Conservation (phyloP, 768 basidiomycete genomes). For the Leccinum pellstonianum region DNA sequence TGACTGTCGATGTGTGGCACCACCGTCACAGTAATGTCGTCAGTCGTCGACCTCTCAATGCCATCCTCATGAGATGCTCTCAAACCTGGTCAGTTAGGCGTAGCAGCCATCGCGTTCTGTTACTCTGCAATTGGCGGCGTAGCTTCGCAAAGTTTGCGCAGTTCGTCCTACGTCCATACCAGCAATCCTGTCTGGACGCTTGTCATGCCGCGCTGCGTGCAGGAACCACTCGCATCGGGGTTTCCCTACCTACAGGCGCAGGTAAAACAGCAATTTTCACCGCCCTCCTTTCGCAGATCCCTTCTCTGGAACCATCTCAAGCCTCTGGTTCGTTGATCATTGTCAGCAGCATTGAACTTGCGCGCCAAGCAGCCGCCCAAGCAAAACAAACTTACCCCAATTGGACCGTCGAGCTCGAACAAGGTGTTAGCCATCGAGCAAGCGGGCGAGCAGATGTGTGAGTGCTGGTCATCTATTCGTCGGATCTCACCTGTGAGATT, state of each 20-base stretch:
- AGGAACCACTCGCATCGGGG: slow-evolving; percentile 76
- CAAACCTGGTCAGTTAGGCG: neutral
- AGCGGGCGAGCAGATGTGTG: slow-evolving; percentile 85
- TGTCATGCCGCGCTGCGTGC: slow-evolving; percentile 68
- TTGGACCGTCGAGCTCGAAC: slow-evolving; percentile 89
- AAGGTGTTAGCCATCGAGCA: slow-evolving; percentile 72
- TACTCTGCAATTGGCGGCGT: slow-evolving; percentile 3
- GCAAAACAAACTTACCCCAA: slow-evolving; percentile 63
- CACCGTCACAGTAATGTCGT: neutral
- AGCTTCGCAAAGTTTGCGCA: slow-evolving; percentile 2
- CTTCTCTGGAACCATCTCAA: slow-evolving; percentile 39
- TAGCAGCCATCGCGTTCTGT: neutral
- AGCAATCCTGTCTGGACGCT: slow-evolving; percentile 73
- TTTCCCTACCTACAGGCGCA: slow-evolving; percentile 82
- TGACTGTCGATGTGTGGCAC: neutral
- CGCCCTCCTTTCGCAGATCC: slow-evolving; percentile 67
- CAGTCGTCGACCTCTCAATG: neutral
- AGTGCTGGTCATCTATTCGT: slow-evolving; percentile 3
- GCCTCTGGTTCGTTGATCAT: slow-evolving; percentile 72
- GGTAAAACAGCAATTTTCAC: slow-evolving; percentile 94
- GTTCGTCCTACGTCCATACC: slow-evolving; percentile 76
- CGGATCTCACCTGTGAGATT: neutral
- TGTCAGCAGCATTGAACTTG: slow-evolving; percentile 89
- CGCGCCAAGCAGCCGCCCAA: slow-evolving; percentile 78
- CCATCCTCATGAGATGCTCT: slow-evolving; percentile 15